Conservation (phyloP, 2,329 filamentous ascomycete species). For the Apiospora aurea region DNA sequence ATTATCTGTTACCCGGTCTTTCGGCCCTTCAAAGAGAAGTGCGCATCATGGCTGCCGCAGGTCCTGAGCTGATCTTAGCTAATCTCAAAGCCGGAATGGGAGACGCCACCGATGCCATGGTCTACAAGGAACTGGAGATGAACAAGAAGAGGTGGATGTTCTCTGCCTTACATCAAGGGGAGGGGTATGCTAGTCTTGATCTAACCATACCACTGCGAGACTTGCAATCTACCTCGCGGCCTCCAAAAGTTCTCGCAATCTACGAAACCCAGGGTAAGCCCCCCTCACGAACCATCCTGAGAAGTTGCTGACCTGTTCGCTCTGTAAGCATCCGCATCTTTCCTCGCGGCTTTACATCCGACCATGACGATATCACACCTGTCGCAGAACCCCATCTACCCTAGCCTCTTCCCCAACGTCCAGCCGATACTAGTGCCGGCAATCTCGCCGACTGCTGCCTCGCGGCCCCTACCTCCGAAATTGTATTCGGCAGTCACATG, state of each 20-base stretch:
- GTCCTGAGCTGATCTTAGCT: constrained; percentile 58
- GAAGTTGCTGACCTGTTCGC: neutral
- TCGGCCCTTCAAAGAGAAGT: constrained; percentile 59
- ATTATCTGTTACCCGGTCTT: constrained; percentile 43
- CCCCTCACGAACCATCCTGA: neutral
- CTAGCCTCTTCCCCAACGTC: constrained; percentile 48
- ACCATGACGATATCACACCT: constrained; percentile 54
- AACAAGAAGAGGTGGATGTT: constrained; percentile 70
- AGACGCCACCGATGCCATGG: constrained; percentile 50
- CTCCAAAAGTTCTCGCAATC: constrained; percentile 53
- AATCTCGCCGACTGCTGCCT: constrained; percentile 42
- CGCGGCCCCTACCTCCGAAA: constrained; percentile 46
- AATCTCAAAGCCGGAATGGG: constrained; percentile 61
- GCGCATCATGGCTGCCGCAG: constrained; percentile 61
- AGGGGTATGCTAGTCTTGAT: constrained; percentile 44
- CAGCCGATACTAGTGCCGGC: constrained; percentile 41
- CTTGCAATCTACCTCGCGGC: constrained; percentile 31
- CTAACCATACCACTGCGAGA: constrained; percentile 27
- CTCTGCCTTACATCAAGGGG: constrained; percentile 58
- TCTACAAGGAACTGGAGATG: constrained; percentile 59
- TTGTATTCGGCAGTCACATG: constrained; percentile 59
- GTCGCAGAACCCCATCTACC: constrained; percentile 50
- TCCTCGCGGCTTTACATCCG: constrained; percentile 54
- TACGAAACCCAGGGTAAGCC: constrained; percentile 58
- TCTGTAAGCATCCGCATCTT: constrained; percentile 54